Evolutionary conservation across 805 yeast genomes (phyloP), one percentile per base, ranked within the genome.

Genomic region (Lachancea sp.): DNA sequence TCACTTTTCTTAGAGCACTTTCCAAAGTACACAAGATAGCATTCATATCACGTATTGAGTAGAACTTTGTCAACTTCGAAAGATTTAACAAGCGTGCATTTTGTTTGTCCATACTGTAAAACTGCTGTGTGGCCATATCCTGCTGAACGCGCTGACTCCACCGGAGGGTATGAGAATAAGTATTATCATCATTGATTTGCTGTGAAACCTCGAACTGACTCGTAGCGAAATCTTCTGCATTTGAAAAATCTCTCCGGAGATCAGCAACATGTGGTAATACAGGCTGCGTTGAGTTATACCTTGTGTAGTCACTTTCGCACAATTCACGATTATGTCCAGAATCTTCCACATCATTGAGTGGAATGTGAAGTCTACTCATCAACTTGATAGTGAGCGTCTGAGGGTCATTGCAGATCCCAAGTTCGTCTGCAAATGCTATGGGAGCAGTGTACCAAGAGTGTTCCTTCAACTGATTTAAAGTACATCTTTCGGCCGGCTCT

Each of bases 401-500:
- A 2, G 85, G 74, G 48, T 80, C 75, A 17, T 61, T 67, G 50
- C 85, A 79, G 43, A 69, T 50, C 0, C 80, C 83, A 28, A 67
- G 62, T 2, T 58, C 51, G 32, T 70, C 65, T 11, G 74, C 63
- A 30, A 76, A 67, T 3, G 61, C 52, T 47, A 74, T 71, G 7
- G 61, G 56, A 36, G 67, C 58, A 11, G 64, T 58, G 29, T 74
- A 70, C 87, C 87, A 81, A 3, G 73, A 73, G 49, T 78, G 83
- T 5, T 56, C 51, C 36, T 68, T 58, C 3, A 79, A 58, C n/a
- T 55, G 62, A 0, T 58, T 60, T 34, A 77, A 42, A 0, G 66
- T 48, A 3, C 67, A 59, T 51, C 88, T 60, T 29, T 64, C 58
- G 1, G 44, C 51, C 1, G 80, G 74, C 22, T 72, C 64, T 0